Percentiles rank a stretch among this genome's conserved stretches.
phyloP scores from a whole-genome alignment of 768 basidiomycete species.

The Tubosaeta brunneosetosa region DNA sequence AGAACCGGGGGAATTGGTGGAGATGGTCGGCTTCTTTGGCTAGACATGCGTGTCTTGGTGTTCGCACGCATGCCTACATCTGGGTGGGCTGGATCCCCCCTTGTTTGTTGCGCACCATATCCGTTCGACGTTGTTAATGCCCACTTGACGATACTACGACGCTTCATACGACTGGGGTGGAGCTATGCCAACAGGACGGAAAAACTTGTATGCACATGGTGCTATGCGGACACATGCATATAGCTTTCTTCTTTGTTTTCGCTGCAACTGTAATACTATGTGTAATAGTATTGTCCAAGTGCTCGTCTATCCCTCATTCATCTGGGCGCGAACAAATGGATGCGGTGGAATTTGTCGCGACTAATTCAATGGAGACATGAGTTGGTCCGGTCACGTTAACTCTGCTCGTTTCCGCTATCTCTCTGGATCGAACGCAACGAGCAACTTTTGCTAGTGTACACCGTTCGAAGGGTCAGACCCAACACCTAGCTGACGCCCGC shows the following conservation, averaged over 20 bases:
- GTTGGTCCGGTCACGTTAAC: too few species aligned
- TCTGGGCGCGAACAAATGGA: too few species aligned
- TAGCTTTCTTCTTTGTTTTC: not conserved
- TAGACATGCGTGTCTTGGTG: not conserved
- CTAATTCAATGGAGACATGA: too few species aligned
- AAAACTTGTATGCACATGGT: not conserved
- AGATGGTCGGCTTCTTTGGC: constrained; percentile 29
- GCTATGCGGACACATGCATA: not conserved
- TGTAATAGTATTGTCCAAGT: not conserved
- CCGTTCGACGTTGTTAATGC: too few species aligned
- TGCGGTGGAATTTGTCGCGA: too few species aligned
- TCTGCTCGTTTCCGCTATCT: too few species aligned
- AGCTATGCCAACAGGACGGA: not conserved
- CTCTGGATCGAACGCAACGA: too few species aligned
- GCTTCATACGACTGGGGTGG: not conserved
- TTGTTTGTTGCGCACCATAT: not conserved
- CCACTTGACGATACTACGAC: not conserved
- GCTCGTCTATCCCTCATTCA: too few species aligned
- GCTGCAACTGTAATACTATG: not conserved
- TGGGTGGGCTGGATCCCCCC: not conserved
- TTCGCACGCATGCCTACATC: not conserved
- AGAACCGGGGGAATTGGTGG: constrained; percentile 19
- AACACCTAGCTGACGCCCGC: too few species aligned
- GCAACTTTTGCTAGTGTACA: too few species aligned
- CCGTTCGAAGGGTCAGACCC: too few species aligned